These are phyloP conservation scores for Bacterosira constricta DNA, from an alignment of 108 stramenopile species.

Conservation along the genomic window DNA sequence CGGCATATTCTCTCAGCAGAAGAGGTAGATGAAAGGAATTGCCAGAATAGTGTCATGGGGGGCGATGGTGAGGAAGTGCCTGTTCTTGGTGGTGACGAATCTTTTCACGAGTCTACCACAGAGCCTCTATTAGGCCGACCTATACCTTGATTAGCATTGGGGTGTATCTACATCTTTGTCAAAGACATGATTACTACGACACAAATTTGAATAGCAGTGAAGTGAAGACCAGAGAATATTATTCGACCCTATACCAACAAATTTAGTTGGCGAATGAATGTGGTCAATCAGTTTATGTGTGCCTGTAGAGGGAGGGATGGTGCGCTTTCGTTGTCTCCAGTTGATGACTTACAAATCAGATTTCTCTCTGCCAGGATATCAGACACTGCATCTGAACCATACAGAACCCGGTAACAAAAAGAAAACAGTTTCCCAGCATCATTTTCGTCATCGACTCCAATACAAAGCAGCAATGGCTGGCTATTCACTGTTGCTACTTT, in stretches of 20 bases:
- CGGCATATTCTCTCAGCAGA: conserved; percentile 14
- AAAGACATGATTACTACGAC: too few species aligned
- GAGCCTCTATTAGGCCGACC: conserved; percentile 9
- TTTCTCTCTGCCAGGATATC: conserved; percentile 22
- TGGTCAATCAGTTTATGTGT: not conserved
- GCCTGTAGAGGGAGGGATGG: not conserved
- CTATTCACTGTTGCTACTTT: conserved; percentile 36
- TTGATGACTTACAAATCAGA: not conserved
- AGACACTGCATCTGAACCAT: conserved; percentile 26
- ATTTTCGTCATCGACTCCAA: conserved; percentile 25
- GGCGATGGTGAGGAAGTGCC: conserved; percentile 7
- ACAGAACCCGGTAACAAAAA: conserved; percentile 37
- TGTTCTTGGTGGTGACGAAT: not conserved
- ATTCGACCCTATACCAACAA: not conserved
- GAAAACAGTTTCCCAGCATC: conserved; percentile 37
- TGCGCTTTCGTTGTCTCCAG: not conserved
- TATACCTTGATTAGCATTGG: conserved; percentile 11
- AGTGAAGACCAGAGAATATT: too few species aligned
- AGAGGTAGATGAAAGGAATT: not conserved
- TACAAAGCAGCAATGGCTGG: conserved; percentile 21
- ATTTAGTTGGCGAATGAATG: not conserved
- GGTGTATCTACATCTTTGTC: too few species aligned
- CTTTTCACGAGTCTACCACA: not conserved
- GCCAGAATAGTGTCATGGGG: not conserved
- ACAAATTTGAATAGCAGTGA: too few species aligned